These are phyloP conservation scores for Epichloe uncinata DNA, from an alignment of 2,329 filamentous ascomycete species.

Conservation along the genomic window DNA sequence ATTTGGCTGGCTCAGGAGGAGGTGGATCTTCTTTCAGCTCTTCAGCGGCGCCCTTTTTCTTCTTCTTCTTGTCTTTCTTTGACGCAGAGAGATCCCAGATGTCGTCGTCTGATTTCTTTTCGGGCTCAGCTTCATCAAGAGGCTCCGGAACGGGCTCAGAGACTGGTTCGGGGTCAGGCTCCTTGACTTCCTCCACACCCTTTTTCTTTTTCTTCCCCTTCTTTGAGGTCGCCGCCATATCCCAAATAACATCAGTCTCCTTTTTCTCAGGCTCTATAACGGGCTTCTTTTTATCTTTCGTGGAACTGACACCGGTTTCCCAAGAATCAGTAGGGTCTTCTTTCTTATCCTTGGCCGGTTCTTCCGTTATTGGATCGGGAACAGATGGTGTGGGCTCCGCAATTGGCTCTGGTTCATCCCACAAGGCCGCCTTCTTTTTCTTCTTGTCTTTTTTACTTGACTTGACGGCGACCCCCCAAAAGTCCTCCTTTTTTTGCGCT, in stretches of 20 bases:
- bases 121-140: background rate
- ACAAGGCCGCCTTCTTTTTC: slow-evolving; percentile 7
- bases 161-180: slow-evolving; percentile 10
- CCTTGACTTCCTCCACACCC: slow-evolving; percentile 10
- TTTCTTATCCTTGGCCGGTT: slow-evolving; percentile 5
- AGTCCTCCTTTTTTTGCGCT: slow-evolving; percentile 18
- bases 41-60: background rate
- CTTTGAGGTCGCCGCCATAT: slow-evolving; percentile 9
- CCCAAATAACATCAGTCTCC: slow-evolving; percentile 18
- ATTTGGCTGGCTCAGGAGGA: background rate
- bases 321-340: slow-evolving; percentile 16
- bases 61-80: slow-evolving; percentile 12
- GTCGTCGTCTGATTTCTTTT: slow-evolving; percentile 7
- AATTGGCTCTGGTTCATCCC: too few relatives aligned
- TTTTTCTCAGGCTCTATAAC: slow-evolving; percentile 14
- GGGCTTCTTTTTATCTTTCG: slow-evolving; percentile 9
- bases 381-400: too few relatives aligned
- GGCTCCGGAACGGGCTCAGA: slow-evolving; percentile 12
- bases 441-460: slow-evolving; percentile 20
- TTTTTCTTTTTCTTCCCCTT: slow-evolving; percentile 18
- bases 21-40: background rate
- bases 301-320: slow-evolving; percentile 10
- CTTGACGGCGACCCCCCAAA: slow-evolving; percentile 17
- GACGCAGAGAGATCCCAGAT: slow-evolving; percentile 10
- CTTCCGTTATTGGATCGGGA: slow-evolving; percentile 5